Conservation (phyloP, 2,329 filamentous ascomycete genomes). For the Fonsecaea multimorphosa region DNA sequence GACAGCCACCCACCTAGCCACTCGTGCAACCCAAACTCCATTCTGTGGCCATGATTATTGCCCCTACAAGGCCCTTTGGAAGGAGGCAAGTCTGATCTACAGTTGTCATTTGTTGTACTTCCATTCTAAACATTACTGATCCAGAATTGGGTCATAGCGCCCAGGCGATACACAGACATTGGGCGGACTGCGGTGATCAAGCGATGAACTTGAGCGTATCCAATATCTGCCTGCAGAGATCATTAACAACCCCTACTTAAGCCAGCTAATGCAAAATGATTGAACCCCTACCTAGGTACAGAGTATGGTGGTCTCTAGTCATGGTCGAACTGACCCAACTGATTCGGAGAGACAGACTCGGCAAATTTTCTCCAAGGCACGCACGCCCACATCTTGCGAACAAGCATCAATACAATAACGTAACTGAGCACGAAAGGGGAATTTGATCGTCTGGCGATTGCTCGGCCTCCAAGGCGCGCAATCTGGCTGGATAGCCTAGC, state of each 20-base stretch:
- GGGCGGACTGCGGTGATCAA: not conserved
- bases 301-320: too few relatives aligned
- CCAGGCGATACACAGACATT: not conserved
- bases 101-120: too few relatives aligned
- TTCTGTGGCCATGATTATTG: not conserved
- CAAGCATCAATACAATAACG: conserved; percentile 2
- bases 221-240: not conserved
- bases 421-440: not conserved
- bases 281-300: not conserved
- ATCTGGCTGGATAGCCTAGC: not conserved
- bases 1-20: too few relatives aligned
- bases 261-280: not conserved
- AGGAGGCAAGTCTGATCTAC: conserved; percentile 1
- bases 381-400: not conserved
- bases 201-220: not conserved
- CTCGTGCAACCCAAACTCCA: not conserved
- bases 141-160: not conserved
- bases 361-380: not conserved
- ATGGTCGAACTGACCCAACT: not conserved
- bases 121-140: not conserved
- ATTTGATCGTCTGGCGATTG: not conserved
- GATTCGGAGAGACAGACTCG: not conserved
- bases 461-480: not conserved
- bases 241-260: not conserved
- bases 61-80: not conserved